A percentile compares a stretch with the other conserved stretches of the same genome.
Evolutionary conservation across 768 basidiomycete species (phyloP).

Genomic region (Boletellus ananiceps): DNA sequence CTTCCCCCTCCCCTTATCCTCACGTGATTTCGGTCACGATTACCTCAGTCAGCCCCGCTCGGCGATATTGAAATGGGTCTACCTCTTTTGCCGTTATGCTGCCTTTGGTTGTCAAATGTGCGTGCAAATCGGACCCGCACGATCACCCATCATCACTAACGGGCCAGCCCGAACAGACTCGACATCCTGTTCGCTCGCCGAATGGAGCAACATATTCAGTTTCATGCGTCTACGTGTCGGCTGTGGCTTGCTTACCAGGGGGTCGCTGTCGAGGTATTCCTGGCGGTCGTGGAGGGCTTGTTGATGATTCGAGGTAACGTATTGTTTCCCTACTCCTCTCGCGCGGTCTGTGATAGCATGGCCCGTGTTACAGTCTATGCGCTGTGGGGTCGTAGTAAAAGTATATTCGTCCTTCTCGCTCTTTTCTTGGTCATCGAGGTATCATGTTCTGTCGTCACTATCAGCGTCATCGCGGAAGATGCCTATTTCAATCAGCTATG

Average conservation of each 20-base stretch:
- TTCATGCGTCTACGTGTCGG: constrained; percentile 1
- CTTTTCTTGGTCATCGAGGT: constrained; percentile 1
- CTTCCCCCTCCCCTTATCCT: background rate
- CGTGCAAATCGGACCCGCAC: background rate
- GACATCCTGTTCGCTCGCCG: constrained; percentile 2
- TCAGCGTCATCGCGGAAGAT: background rate
- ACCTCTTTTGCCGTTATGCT: constrained; percentile 9
- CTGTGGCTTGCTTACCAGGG: constrained; percentile 11
- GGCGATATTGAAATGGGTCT: constrained; percentile 3
- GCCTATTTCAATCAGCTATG: constrained; percentile 6
- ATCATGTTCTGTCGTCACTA: constrained; percentile 1
- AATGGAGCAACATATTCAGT: constrained; percentile 1
- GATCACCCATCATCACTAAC: background rate
- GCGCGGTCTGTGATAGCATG: background rate
- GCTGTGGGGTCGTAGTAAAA: constrained; percentile 3
- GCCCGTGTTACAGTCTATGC: constrained; percentile 1
- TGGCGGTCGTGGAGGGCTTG: constrained; percentile 9
- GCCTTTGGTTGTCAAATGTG: constrained; percentile 7
- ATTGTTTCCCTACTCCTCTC: background rate
- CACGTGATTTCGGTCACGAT: background rate
- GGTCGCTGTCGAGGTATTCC: background rate
- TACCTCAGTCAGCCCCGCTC: background rate
- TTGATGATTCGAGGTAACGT: constrained; percentile 8
- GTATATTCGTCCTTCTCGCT: constrained; percentile 1
- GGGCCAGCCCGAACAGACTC: background rate